A percentile compares a stretch with the other conserved stretches of the same genome.
These are phyloP conservation scores for Raphanus sativus DNA, from an alignment of 345 rosid species.

Conservation along the genomic window DNA sequence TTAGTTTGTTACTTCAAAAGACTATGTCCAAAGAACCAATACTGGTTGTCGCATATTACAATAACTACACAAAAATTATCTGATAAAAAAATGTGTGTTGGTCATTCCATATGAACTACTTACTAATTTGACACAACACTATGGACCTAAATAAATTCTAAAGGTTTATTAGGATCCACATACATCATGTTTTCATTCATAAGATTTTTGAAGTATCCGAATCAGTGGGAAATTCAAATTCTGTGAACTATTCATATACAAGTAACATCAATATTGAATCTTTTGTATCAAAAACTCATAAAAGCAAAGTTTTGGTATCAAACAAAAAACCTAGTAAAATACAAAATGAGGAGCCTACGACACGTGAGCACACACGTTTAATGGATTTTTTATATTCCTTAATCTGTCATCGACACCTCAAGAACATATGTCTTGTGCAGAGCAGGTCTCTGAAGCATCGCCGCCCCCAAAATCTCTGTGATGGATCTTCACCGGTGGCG, in stretches of 20 bases:
- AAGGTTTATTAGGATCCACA: neutral
- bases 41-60: neutral
- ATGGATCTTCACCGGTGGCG: neutral
- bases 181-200: neutral
- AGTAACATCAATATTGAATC: neutral
- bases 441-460: neutral
- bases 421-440: neutral
- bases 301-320: neutral
- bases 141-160: neutral
- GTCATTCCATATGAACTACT: neutral
- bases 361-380: neutral
- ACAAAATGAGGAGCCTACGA: neutral
- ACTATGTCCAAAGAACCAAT: neutral
- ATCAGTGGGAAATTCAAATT: neutral
- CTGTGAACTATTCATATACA: neutral
- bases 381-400: neutral
- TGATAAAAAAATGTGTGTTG: neutral
- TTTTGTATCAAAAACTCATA: neutral
- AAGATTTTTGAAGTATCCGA: neutral
- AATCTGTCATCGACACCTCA: neutral
- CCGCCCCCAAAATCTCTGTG: neutral
- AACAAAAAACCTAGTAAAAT: neutral
- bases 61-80: neutral
- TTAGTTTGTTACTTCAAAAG: neutral
- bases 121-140: neutral